Evolutionary conservation across 768 basidiomycete genomes (phyloP), one percentile per base, ranked within the genome.

Genomic region (Daedalea quercina): DNA sequence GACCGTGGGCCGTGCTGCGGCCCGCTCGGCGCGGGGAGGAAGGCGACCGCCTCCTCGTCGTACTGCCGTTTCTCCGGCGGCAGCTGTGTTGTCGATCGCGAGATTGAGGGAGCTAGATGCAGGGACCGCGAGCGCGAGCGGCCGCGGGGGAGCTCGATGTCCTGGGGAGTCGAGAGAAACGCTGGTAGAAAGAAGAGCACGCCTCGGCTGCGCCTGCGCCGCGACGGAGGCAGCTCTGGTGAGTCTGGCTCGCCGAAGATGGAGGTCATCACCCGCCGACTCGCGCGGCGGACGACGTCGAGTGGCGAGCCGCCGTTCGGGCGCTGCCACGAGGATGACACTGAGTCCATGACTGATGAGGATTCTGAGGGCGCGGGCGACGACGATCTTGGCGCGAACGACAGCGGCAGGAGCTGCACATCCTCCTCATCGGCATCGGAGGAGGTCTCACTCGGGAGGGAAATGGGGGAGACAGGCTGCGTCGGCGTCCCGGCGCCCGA

Each of bases 101-200:
- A 33, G 28, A 51, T 50, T 20, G 54, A 25, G 15, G 54, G 50
- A 20, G 46, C 50, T 25, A 54, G 50, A 24, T 57, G 61, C 26
- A 61, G 61, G 26, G 69, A 64, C 44, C 60, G 58, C 28, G 67
- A 47, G 12, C 69, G 65, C 28, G 63, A 58, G 19, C 61, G 54
- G 22, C 54, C 59, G 51, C 52, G 60, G 19, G 61, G 44, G 20
- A 67, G 50, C 52, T 72, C 69, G 25, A 64, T 52, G 45, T 56
- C 60, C 42, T 66, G 67, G 13, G 69, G 65, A 9, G 80, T 73
- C 3, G 85, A 76, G 65, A 90, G 86, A 60, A 89, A 83, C 31
- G 88, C 86, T 20, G 90, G 90, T 47, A 92, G 76, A 75, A 90
- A 90, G 70, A 87, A 90, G 46, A 90, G 68, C 37, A 88, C 79